These are phyloP conservation scores for Westerdykella aurantiaca DNA, from an alignment of 2,329 filamentous ascomycete species.

Conservation along the genomic window DNA sequence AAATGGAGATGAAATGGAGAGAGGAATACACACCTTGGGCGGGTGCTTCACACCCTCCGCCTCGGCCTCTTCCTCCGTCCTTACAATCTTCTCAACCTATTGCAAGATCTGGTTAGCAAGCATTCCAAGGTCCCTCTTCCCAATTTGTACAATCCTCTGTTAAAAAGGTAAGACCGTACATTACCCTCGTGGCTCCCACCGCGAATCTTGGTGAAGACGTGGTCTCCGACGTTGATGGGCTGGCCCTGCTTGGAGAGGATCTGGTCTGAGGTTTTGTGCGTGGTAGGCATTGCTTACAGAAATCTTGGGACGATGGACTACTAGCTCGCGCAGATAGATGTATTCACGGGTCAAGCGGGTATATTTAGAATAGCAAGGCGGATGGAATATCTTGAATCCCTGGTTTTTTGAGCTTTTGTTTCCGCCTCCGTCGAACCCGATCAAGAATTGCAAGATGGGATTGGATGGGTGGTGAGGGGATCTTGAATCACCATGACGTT, in stretches of 20 bases:
- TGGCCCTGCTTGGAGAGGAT: slow-evolving; percentile 35
- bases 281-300: slow-evolving; percentile 1
- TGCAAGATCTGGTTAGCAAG: not conserved
- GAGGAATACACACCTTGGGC: slow-evolving; percentile 26
- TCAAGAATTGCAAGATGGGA: no score
- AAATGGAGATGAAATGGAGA: not conserved
- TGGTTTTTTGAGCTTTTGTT: no score
- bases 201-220: slow-evolving; percentile 38
- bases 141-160: not conserved
- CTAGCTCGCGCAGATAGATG: no score
- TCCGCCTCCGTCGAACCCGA: no score
- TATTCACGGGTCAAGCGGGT: no score
- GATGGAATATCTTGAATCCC: no score
- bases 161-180: slow-evolving; percentile 9
- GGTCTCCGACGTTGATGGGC: slow-evolving; percentile 37
- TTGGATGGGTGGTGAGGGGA: no score
- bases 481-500: no score
- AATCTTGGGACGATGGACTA: no score
- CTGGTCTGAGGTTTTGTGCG: slow-evolving; percentile 3
- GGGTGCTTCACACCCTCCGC: slow-evolving; percentile 38
- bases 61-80: slow-evolving; percentile 32
- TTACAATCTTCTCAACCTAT: slow-evolving; percentile 38
- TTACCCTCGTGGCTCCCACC: slow-evolving; percentile 39
- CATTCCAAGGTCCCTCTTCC: not conserved
- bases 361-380: no score